Base-by-base conservation (phyloP, 2,329 filamentous ascomycete species). In the Monosporascus sp. region DNA sequence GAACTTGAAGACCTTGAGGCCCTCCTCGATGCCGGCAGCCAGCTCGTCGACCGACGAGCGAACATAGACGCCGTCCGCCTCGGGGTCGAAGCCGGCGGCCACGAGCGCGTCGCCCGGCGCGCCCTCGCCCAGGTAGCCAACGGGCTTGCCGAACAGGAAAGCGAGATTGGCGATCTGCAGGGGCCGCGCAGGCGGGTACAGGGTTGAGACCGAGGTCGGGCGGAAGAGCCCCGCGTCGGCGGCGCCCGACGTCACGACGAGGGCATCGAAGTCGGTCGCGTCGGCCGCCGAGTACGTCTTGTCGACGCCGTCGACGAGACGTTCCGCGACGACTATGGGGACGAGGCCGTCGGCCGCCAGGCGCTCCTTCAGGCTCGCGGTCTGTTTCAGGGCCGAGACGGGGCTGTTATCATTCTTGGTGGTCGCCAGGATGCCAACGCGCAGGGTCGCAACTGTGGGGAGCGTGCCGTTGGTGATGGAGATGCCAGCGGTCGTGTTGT, bases 131-230 rank as follows among this genome's bases (percentile, higher is more conserved):
- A 88, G 59, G 27, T 80, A 81, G 16, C 75, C 85, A 24, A 90
- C 73, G 0, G 87, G 84, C 75, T 91, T 91, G 4, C 86, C 87
- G 74, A 84, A 90, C 24, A 81, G 73, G 71, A 83, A 90, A 0
- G 77, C 81, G 62, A 85, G 81, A 17, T 75, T 65, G 19, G 89
- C 66, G 49, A 90, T 85, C 71, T 87, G 79, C 2, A 77, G 68
- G 0, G 87, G 87, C 0, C 85, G 76, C 1, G 82, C 82, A 2
- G 78, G 73, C 1, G 87, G 87, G 68, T 80, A 90, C 7, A 90
- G 72, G 0, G 82, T 75, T 3, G 78, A 81, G 22, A 65, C 65
- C 19, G 66, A 66, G 19, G 67, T 65, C 5, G 65, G 59, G 8
- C 63, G 61, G 61, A 90, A 87, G 16, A 84, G 69, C 1, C 61